Evolutionary conservation across 2,329 filamentous ascomycete genomes (phyloP), one percentile per base, ranked within the genome.

Genomic region (Sarocladium strictum): DNA sequence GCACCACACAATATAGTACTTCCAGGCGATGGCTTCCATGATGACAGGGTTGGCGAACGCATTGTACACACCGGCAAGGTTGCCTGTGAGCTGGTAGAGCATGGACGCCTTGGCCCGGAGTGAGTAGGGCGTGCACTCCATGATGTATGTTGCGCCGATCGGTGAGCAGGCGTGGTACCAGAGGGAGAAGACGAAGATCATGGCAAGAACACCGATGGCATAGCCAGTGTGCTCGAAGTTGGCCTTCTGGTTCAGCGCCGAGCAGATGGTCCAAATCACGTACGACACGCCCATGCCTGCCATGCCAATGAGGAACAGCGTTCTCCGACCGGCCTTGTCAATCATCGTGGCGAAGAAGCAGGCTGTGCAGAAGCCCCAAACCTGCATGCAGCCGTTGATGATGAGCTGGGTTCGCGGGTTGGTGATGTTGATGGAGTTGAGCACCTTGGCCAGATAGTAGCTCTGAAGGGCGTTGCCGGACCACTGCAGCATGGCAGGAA

Each of bases 1-100:
- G 17, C 72, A 70, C 59, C 72, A 74, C 1, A 76, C 70, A 6
- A 74, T 69, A 53, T 75, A 76, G 54, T 72, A 75, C 54, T 68
- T 72, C 73, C 73, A 76, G 0, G 58, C 60, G 26, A 75, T 71
- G 0, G 63, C 62, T 0, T 70, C 67, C 53, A 76, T 65, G 0
- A 69, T 72, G 3, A 76, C 71, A 0, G 72, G 73, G 35, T 76
- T 76, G 10, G 72, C 70, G 41, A 72, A 73, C 1, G 67, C 71
- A 53, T 75, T 76, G 43, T 27, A 67, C 2, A 67, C 55, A 7
- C 63, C 60, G 0, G 62, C 65, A 26, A 64, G 53, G 37, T 67
- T 65, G 1, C 61, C 61, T 0, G 60, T 61, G 1, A 69, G 40
- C 37, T 67, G 62, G 37, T 63, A 68, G 2, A 68, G 9, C 59